Percentiles rank a stretch among this genome's conserved stretches.
These are phyloP conservation scores for Astragalus membranaceus DNA, from an alignment of 306 rosid species.

Conservation along the genomic window DNA sequence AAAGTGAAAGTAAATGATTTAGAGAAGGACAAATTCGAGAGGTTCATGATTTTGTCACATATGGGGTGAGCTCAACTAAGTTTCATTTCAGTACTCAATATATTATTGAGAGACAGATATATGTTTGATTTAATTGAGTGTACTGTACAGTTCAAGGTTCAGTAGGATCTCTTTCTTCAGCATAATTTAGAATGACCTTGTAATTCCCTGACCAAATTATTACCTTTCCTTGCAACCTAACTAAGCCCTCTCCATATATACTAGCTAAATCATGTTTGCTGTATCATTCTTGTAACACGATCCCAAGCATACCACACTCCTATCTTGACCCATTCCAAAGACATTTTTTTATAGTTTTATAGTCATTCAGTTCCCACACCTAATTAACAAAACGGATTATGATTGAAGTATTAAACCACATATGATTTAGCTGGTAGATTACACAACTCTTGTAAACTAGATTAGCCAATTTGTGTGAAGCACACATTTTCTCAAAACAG, in stretches of 20 bases:
- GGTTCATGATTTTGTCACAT: neutral
- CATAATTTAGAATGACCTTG: neutral
- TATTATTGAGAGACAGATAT: neutral
- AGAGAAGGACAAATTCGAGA: conserved; percentile 5
- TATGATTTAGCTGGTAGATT: neutral
- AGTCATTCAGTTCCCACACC: neutral
- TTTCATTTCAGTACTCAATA: neutral
- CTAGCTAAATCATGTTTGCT: neutral
- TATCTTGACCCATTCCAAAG: neutral
- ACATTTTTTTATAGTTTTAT: neutral
- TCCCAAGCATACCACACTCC: neutral
- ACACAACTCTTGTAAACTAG: neutral
- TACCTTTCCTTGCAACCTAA: neutral
- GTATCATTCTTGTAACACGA: neutral
- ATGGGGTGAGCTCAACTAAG: conserved; percentile 1
- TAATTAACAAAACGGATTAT: neutral
- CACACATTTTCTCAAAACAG: neutral
- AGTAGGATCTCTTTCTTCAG: neutral
- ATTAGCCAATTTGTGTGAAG: neutral
- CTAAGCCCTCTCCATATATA: neutral
- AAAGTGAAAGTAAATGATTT: conserved; percentile 20
- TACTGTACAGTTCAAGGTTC: neutral
- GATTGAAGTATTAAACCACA: neutral
- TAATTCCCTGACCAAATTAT: neutral
- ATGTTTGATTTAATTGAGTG: conserved; percentile 1